A percentile compares a stretch with the other conserved stretches of the same genome.
phyloP scores from a whole-genome alignment of 208 protist genomes.

The Polymyxa betae region DNA sequence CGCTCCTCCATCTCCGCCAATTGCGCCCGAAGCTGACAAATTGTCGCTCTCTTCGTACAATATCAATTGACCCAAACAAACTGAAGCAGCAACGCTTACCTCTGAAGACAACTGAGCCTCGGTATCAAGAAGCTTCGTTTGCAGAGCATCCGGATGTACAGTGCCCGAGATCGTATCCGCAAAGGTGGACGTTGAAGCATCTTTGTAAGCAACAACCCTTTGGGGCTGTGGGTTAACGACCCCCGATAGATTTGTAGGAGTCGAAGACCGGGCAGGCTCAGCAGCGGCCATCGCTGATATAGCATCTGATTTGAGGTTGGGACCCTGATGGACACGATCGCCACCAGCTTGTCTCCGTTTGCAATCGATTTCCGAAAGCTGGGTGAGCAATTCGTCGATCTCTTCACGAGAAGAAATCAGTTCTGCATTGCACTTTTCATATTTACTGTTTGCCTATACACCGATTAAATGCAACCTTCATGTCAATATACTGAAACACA shows the following conservation, averaged over 20 bases:
- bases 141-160: neutral
- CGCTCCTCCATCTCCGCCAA: neutral
- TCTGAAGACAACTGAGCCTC: neutral
- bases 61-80: neutral
- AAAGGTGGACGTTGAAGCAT: neutral
- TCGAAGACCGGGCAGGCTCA: neutral
- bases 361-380: neutral
- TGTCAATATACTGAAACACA: neutral
- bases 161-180: neutral
- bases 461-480: neutral
- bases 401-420: neutral
- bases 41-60: neutral
- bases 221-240: neutral
- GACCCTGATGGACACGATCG: neutral
- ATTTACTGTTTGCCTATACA: neutral
- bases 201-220: neutral
- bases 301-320: neutral
- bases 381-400: conserved; percentile 20
- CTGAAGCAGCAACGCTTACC: neutral
- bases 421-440: neutral
- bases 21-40: neutral
- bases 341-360: neutral
- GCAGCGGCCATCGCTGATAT: neutral
- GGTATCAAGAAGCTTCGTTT: neutral
- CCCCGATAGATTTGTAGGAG: neutral